A percentile compares a stretch with the other conserved stretches of the same genome.
Evolutionary conservation across 2,329 filamentous ascomycete genomes (phyloP).

Genomic region (Cercospora janseana): DNA sequence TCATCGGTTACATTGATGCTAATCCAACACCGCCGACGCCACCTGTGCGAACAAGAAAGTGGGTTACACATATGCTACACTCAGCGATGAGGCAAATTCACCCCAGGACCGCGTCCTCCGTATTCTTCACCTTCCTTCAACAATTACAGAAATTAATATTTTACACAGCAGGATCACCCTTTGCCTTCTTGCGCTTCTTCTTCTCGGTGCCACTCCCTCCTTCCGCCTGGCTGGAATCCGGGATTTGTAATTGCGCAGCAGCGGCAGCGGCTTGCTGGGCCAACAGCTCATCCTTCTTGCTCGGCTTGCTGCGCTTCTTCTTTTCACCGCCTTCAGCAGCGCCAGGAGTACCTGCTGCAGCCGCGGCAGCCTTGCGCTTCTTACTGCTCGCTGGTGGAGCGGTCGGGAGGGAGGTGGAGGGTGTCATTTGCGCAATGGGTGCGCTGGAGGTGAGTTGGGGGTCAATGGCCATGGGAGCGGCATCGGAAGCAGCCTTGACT

Average conservation of each 20-base stretch:
- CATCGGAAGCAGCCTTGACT: constrained; percentile 30
- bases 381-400: constrained; percentile 21
- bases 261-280: constrained; percentile 12
- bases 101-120: too few relatives aligned
- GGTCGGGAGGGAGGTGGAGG: constrained; percentile 22
- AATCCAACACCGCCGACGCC: too few relatives aligned
- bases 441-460: constrained; percentile 5
- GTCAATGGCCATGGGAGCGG: constrained; percentile 22
- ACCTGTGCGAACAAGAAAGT: too few relatives aligned
- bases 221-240: constrained; percentile 19
- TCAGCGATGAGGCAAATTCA: too few relatives aligned
- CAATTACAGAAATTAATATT: too few relatives aligned
- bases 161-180: constrained; percentile 30
- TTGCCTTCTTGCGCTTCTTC: constrained; percentile 38
- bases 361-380: constrained; percentile 34
- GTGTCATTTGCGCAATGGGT: constrained; percentile 8
- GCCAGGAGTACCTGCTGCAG: constrained; percentile 24
- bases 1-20: too few relatives aligned
- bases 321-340: constrained; percentile 30
- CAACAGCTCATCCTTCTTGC: constrained; percentile 30
- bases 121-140: too few relatives aligned
- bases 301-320: constrained; percentile 34
- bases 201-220: constrained; percentile 26
- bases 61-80: too few relatives aligned
- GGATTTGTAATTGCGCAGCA: constrained; percentile 16